phyloP scores from a whole-genome alignment of 805 yeast genomes.

The Metschnikowia gelsemii region DNA sequence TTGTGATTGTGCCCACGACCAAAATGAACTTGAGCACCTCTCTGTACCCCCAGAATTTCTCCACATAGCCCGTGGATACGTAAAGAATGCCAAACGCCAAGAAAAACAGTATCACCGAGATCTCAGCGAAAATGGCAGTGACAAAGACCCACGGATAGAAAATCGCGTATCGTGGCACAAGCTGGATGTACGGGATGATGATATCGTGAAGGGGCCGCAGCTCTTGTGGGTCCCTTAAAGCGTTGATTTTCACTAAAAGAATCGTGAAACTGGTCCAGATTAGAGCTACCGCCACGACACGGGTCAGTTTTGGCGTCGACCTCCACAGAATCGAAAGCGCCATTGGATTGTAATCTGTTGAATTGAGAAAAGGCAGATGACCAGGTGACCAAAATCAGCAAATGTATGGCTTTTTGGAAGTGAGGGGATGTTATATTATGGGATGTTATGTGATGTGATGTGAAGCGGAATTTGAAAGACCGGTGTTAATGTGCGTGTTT shows the following conservation, averaged over 20 bases:
- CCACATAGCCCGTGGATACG: constrained; percentile 46
- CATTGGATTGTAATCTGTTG: constrained; percentile 6
- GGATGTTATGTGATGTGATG: no score
- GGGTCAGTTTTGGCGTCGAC: constrained; percentile 47
- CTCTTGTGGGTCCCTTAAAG: constrained; percentile 7
- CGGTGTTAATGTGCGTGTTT: no score
- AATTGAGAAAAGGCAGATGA: neutral
- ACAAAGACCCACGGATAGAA: constrained; percentile 64
- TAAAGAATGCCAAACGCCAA: constrained; percentile 38
- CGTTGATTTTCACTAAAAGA: constrained; percentile 40
- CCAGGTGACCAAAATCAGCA: no score
- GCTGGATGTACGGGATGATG: constrained; percentile 56
- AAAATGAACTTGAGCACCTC: constrained; percentile 52
- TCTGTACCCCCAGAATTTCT: constrained; percentile 49
- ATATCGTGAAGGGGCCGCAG: constrained; percentile 34
- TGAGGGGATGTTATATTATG: no score
- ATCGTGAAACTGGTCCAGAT: constrained; percentile 41
- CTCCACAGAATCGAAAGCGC: constrained; percentile 19
- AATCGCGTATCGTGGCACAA: constrained; percentile 58
- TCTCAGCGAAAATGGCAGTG: constrained; percentile 65
- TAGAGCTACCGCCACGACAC: constrained; percentile 41
- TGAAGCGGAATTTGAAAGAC: no score
- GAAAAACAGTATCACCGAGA: constrained; percentile 45
- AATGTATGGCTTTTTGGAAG: no score
- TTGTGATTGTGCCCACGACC: constrained; percentile 56